Conservation (phyloP, 2,329 filamentous ascomycete genomes). For the Aspergillus tamarii region DNA sequence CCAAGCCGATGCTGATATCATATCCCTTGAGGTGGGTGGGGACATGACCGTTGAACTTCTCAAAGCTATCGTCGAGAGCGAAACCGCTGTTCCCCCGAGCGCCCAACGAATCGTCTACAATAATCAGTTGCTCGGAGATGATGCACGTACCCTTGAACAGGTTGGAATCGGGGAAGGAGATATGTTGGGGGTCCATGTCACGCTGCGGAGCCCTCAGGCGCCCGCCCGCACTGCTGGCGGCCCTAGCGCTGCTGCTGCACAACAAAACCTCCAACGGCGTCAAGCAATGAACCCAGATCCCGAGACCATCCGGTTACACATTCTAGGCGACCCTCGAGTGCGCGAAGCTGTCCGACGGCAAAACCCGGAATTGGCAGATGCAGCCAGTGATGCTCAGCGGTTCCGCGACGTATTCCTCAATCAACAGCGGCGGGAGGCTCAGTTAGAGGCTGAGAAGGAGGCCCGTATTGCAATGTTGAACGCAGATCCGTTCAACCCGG, state of each 20-base stretch:
- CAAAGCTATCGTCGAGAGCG: slow-evolving; percentile 84
- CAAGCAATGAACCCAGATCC: slow-evolving; percentile 58
- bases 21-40: slow-evolving; percentile 78
- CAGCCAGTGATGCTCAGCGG: slow-evolving; percentile 72
- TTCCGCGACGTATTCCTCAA: slow-evolving; percentile 75
- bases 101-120: slow-evolving; percentile 90
- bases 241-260: slow-evolving; percentile 31
- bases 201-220: slow-evolving; percentile 33
- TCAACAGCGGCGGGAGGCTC: slow-evolving; percentile 70
- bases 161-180: slow-evolving; percentile 83
- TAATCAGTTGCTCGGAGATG: slow-evolving; percentile 76
- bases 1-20: slow-evolving; percentile 71
- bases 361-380: slow-evolving; percentile 76
- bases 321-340: slow-evolving; percentile 76
- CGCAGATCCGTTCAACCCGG: slow-evolving; percentile 90
- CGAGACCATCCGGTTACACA: slow-evolving; percentile 79
- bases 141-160: slow-evolving; percentile 78
- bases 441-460: slow-evolving; percentile 75
- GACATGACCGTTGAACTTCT: slow-evolving; percentile 84
- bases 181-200: slow-evolving; percentile 85
- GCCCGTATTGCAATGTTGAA: slow-evolving; percentile 84
- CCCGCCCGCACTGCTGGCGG: slow-evolving; percentile 33
- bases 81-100: slow-evolving; percentile 71
- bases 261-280: slow-evolving; percentile 33
- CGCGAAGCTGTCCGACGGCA: slow-evolving; percentile 71